Conservation (phyloP, 331 rosid genomes). For the Erythrophleum ivorense region DNA sequence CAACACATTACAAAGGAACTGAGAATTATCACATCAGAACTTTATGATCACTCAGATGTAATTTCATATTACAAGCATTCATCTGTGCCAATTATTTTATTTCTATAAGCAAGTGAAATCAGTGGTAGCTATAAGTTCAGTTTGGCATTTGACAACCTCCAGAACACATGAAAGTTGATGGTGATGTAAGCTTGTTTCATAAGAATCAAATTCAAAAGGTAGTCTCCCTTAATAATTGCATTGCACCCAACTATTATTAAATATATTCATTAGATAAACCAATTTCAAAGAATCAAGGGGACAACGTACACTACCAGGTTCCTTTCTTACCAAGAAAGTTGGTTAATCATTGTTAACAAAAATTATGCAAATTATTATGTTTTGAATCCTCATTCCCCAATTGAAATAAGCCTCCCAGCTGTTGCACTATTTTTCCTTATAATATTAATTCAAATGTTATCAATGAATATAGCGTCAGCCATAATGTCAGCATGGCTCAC, state of each 20-base stretch:
- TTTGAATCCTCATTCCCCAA: background rate
- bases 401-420: background rate
- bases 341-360: conserved; percentile 4
- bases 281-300: conserved; percentile 10
- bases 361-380: background rate
- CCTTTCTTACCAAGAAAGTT: background rate
- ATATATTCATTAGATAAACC: background rate
- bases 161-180: background rate
- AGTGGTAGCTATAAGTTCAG: background rate
- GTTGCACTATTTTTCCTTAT: background rate
- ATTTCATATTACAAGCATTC: background rate
- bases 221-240: conserved; percentile 4
- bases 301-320: conserved; percentile 15
- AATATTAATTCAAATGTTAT: background rate
- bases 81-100: conserved; percentile 2
- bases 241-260: background rate
- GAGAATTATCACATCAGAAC: conserved; percentile 10
- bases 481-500: background rate
- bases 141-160: background rate
- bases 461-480: background rate
- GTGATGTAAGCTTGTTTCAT: background rate
- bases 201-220: conserved; percentile 1
- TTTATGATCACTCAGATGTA: background rate
- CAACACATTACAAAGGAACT: background rate
- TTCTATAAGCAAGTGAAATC: conserved; percentile 2